These are phyloP conservation scores for Kandelia obovata DNA, from an alignment of 345 rosid species.

Conservation along the genomic window DNA sequence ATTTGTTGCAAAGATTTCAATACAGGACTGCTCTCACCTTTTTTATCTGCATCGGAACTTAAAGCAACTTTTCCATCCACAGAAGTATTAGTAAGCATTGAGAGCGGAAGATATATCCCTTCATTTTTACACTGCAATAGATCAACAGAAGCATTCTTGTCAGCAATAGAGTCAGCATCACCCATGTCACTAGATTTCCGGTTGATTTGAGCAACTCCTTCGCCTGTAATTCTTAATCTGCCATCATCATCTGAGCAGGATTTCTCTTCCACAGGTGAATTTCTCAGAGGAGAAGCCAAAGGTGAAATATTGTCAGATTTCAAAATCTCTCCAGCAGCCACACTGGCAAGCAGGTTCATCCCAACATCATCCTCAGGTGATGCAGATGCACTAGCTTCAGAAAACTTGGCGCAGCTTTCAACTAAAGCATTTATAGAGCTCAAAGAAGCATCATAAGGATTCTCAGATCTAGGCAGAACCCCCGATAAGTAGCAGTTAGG, in stretches of 20 bases:
- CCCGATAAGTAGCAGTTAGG: constrained; percentile 38
- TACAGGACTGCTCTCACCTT: constrained; percentile 10
- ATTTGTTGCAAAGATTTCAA: constrained; percentile 4
- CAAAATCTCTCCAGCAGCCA: constrained; percentile 83
- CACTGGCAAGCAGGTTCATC: constrained; percentile 93
- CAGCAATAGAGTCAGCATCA: constrained; percentile 12
- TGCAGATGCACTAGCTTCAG: constrained; percentile 49
- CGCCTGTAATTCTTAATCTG: constrained; percentile 28
- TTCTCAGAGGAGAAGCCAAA: constrained; percentile 41
- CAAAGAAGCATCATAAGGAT: constrained; percentile 55
- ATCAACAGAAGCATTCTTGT: constrained; percentile 14
- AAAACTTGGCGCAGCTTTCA: constrained; percentile 78
- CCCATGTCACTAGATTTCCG: constrained; percentile 26
- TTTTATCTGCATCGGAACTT: background rate
- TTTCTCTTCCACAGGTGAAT: constrained; percentile 29
- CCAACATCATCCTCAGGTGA: constrained; percentile 79
- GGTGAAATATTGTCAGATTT: constrained; percentile 60
- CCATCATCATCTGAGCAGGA: constrained; percentile 36
- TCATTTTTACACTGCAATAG: background rate
- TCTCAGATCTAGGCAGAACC: constrained; percentile 42
- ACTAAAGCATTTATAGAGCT: constrained; percentile 78
- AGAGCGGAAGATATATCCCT: background rate
- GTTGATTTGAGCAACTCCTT: constrained; percentile 26
- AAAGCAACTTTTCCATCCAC: background rate
- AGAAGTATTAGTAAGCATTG: background rate